Conservation (phyloP, 2,329 filamentous ascomycete genomes). For the Beauveria medogensis region DNA sequence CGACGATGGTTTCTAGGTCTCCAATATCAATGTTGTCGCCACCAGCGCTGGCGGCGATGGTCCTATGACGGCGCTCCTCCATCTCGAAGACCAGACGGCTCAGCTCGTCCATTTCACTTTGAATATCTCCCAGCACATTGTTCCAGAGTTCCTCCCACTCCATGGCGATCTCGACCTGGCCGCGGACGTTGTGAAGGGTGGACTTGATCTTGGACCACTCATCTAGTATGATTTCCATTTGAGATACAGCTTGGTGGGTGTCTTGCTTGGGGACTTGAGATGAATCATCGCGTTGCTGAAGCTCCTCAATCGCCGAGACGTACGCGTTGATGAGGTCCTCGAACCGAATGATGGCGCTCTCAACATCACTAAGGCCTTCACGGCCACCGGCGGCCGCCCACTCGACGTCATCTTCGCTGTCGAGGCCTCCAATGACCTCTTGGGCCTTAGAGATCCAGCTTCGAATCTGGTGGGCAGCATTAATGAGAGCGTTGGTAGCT, state of each 20-base stretch:
- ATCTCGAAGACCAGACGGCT: constrained; percentile 86
- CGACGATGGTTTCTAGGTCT: constrained; percentile 86
- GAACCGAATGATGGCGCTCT: constrained; percentile 71
- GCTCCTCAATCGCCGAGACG: constrained; percentile 83
- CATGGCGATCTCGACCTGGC: constrained; percentile 93
- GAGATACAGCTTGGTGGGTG: constrained; percentile 65
- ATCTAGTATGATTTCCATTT: constrained; percentile 80
- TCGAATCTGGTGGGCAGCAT: constrained; percentile 84
- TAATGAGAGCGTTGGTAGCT: constrained; percentile 75
- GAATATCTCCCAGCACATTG: constrained; percentile 85
- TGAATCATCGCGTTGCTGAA: constrained; percentile 76
- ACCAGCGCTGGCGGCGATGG: constrained; percentile 53
- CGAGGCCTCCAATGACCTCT: constrained; percentile 78
- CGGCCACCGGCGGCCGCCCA: constrained; percentile 87
- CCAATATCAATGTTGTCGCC: constrained; percentile 70
- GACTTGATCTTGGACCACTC: constrained; percentile 80
- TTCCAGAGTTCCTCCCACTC: constrained; percentile 99
- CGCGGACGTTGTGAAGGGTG: constrained; percentile 71
- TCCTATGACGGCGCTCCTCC: constrained; percentile 88
- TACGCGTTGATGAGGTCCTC: constrained; percentile 88
- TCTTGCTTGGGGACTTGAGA: constrained; percentile 60
- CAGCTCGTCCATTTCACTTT: constrained; percentile 74
- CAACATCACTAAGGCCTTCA: constrained; percentile 67
- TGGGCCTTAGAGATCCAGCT: constrained; percentile 91
- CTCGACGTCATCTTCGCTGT: constrained; percentile 94